Percentiles rank a stretch among this genome's conserved stretches.
Conservation (phyloP, 257 asterid species). For the Solanum acaule region DNA sequence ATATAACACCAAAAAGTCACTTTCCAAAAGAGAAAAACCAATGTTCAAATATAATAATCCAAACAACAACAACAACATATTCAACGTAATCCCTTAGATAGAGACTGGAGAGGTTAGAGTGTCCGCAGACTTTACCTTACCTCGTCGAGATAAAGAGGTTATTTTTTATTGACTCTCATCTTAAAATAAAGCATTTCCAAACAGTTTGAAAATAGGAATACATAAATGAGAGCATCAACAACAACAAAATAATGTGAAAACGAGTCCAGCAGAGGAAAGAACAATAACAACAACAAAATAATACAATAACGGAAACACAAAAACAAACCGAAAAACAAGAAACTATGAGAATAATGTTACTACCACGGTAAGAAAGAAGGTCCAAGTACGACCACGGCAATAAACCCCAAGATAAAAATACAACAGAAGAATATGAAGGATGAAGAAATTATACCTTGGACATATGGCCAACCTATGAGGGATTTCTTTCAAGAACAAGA, state of each 20-base stretch:
- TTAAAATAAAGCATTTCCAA: too few relatives aligned
- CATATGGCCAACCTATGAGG: constrained; percentile 16
- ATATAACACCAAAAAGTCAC: neutral
- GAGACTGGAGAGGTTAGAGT: neutral
- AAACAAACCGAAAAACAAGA: neutral
- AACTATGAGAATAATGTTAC: neutral
- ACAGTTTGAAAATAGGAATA: neutral
- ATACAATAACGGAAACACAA: neutral
- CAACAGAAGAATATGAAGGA: neutral
- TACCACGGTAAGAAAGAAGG: neutral
- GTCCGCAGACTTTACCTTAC: neutral
- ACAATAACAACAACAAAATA: neutral
- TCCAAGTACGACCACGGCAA: neutral
- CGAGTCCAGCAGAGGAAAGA: neutral
- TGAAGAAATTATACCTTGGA: constrained; percentile 20
- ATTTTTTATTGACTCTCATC: neutral
- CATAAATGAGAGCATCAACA: neutral
- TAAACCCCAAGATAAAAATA: neutral
- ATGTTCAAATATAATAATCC: neutral
- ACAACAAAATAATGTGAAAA: neutral
- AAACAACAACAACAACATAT: neutral
- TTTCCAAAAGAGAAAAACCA: neutral
- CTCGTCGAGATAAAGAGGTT: neutral
- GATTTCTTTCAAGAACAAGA: constrained; percentile 18
- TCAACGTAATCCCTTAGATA: neutral